These are phyloP conservation scores for Kodamaea neixiangensis DNA, from an alignment of 805 yeast genomes.

Conservation along the genomic window DNA sequence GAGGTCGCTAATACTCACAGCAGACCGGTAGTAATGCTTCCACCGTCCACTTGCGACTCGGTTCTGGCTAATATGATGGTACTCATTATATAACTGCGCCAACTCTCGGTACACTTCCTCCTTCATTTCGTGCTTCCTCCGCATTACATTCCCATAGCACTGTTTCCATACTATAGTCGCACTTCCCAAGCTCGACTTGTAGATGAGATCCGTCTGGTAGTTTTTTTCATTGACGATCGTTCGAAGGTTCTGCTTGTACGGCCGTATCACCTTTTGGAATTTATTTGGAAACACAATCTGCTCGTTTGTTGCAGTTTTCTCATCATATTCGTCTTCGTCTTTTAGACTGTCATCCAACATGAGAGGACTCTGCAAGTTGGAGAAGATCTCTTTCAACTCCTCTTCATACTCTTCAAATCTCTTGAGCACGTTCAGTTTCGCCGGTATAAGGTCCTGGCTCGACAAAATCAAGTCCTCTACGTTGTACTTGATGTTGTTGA, in stretches of 20 bases:
- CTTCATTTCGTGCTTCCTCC: constrained; percentile 27
- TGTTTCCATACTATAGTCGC: constrained; percentile 37
- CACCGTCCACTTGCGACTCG: constrained; percentile 11
- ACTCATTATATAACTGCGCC: constrained; percentile 30
- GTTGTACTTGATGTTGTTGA: constrained; percentile 31
- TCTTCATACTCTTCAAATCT: constrained; percentile 30
- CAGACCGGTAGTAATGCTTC: constrained; percentile 29
- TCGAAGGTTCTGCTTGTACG: constrained; percentile 24
- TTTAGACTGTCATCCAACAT: constrained; percentile 31
- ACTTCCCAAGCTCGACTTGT: constrained; percentile 22
- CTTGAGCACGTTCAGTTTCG: constrained; percentile 18
- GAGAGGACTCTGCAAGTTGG: constrained; percentile 36
- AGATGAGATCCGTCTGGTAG: constrained; percentile 30
- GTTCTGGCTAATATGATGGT: constrained; percentile 23
- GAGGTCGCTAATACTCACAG: constrained; percentile 21
- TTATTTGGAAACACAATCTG: constrained; percentile 23
- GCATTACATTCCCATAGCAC: constrained; percentile 26
- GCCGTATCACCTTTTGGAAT: constrained; percentile 24
- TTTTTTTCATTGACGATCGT: constrained; percentile 29
- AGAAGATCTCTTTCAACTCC: constrained; percentile 31
- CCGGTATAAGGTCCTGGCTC: constrained; percentile 10
- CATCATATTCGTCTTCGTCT: constrained; percentile 9
- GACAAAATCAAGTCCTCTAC: constrained; percentile 32
- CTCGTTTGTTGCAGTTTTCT: neutral
- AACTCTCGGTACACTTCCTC: constrained; percentile 29